Evolutionary conservation across 2,329 filamentous ascomycete species (phyloP).

Genomic region (Diaporthe ilicicola): DNA sequence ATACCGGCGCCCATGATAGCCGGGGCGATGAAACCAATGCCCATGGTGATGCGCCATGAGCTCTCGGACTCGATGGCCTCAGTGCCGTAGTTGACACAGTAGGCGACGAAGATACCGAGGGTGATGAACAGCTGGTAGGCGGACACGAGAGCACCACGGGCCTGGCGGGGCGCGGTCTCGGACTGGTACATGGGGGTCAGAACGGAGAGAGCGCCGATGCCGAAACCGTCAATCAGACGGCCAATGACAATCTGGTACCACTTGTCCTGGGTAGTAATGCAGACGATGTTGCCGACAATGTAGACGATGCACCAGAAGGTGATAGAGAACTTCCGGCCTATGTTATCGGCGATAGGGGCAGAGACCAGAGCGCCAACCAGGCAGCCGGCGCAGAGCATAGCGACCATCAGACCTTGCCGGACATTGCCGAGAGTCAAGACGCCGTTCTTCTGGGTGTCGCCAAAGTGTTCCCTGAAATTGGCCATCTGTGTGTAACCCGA

Average conservation of each 20-base stretch:
- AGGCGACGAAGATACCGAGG: conserved; percentile 36
- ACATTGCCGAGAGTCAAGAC: conserved; percentile 26
- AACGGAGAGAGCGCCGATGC: conserved; percentile 72
- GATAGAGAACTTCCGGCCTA: conserved; percentile 65
- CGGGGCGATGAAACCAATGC: conserved; percentile 61
- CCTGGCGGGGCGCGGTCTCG: conserved; percentile 68
- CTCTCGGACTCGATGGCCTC: conserved; percentile 50
- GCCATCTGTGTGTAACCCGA: conserved; percentile 33
- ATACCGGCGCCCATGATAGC: conserved; percentile 62
- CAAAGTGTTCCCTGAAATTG: conserved; percentile 32
- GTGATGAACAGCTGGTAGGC: conserved; percentile 45
- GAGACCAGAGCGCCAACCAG: conserved; percentile 59
- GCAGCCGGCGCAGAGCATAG: conserved; percentile 33
- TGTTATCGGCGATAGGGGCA: conserved; percentile 64
- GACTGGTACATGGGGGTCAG: conserved; percentile 74
- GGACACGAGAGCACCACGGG: conserved; percentile 50
- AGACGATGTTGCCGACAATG: conserved; percentile 70
- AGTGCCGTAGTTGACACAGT: conserved; percentile 63
- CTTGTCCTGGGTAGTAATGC: conserved; percentile 64
- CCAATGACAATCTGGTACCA: conserved; percentile 76
- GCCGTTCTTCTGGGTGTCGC: conserved; percentile 18
- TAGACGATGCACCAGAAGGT: conserved; percentile 64
- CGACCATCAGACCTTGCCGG: conserved; percentile 32
- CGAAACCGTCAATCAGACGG: conserved; percentile 72
- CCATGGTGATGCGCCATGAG: conserved; percentile 72